Evolutionary conservation across 305 asterid genomes (phyloP).

Genomic region (Coffea humblotiana): DNA sequence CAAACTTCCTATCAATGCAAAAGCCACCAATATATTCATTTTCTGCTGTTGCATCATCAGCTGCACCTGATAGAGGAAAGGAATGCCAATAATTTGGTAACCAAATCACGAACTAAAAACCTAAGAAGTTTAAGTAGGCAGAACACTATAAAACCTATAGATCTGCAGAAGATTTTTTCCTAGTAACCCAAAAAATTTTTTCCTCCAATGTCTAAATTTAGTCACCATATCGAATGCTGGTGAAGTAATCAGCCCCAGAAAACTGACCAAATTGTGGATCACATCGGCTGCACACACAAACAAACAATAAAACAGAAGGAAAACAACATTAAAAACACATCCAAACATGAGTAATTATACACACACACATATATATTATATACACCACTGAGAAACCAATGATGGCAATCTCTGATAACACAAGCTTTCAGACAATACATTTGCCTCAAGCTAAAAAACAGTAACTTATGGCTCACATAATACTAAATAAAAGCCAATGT

Average conservation of each 20-base stretch:
- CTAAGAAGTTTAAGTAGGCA: neutral
- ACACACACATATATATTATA: neutral
- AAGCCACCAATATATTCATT: conserved; percentile 63
- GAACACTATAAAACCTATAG: neutral
- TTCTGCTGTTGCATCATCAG: conserved; percentile 63
- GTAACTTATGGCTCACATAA: conserved; percentile 11
- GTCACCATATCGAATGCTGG: conserved; percentile 65
- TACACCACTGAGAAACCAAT: conserved; percentile 8
- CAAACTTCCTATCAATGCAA: conserved; percentile 78
- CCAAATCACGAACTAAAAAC: conserved; percentile 17
- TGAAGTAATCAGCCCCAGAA: conserved; percentile 67
- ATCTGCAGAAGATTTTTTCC: neutral
- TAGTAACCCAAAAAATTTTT: neutral
- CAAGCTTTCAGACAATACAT: neutral
- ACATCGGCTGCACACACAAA: conserved; percentile 54
- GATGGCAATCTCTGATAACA: conserved; percentile 16
- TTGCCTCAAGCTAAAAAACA: neutral
- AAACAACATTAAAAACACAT: conserved; percentile 7
- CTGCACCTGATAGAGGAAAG: conserved; percentile 42
- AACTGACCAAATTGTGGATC: conserved; percentile 70
- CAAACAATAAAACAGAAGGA: conserved; percentile 11
- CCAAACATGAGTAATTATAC: conserved; percentile 4
- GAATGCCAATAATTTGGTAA: conserved; percentile 19
- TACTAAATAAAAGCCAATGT: conserved; percentile 8
- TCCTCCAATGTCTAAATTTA: conserved; percentile 12